Conservation (phyloP, 352 stramenopile genomes). For the Pythium aquatile region DNA sequence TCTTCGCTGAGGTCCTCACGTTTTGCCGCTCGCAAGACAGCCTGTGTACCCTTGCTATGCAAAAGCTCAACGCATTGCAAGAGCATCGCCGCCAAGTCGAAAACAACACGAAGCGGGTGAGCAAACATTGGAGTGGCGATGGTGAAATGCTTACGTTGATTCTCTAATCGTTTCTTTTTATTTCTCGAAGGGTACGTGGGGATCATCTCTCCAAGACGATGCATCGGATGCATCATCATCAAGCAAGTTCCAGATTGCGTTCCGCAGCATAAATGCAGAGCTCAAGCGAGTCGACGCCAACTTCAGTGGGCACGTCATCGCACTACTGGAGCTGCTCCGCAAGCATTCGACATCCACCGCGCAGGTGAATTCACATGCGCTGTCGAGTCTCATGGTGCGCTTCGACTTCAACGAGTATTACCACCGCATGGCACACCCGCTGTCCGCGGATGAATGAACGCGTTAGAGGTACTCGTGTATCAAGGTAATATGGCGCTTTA, state of each 20-base stretch:
- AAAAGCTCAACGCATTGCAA: constrained; percentile 67
- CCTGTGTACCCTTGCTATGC: constrained; percentile 73
- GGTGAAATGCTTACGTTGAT: neutral
- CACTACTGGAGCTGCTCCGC: constrained; percentile 68
- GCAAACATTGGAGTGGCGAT: neutral
- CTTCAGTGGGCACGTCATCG: constrained; percentile 63
- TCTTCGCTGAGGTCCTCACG: constrained; percentile 78
- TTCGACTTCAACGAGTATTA: constrained; percentile 94
- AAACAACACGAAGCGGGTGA: constrained; percentile 46
- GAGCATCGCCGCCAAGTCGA: constrained; percentile 45
- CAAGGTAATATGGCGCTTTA: constrained; percentile 3
- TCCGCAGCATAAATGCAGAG: constrained; percentile 28
- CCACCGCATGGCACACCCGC: constrained; percentile 44
- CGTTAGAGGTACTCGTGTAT: neutral
- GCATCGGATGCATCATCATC: constrained; percentile 24
- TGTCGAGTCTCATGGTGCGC: constrained; percentile 85
- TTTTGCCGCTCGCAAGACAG: constrained; percentile 85
- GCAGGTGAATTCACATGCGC: constrained; percentile 63
- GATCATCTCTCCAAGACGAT: constrained; percentile 54
- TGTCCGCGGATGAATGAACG: constrained; percentile 41
- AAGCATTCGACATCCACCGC: constrained; percentile 21
- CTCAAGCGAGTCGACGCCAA: constrained; percentile 40
- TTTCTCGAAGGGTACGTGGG: constrained; percentile 53
- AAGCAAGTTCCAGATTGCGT: constrained; percentile 17
- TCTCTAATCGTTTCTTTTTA: neutral